Evolutionary conservation across 2,329 filamentous ascomycete species (phyloP).

Genomic region (Microdochium trichocladiopsis): DNA sequence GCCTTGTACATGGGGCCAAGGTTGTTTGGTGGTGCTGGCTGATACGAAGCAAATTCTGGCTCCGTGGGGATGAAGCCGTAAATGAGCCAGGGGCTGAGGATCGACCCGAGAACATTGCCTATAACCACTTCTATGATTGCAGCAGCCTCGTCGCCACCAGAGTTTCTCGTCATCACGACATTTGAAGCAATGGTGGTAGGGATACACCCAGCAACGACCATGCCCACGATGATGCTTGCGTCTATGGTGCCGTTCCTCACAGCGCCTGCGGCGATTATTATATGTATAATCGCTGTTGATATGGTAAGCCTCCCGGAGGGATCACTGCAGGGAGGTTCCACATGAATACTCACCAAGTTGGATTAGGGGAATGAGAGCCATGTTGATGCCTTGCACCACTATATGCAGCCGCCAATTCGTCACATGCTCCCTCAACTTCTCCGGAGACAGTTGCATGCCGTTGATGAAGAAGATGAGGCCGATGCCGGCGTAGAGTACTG

Average conservation of each 20-base stretch:
- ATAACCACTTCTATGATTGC: slow-evolving; percentile 63
- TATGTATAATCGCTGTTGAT: slow-evolving; percentile 34
- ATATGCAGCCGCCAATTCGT: slow-evolving; percentile 62
- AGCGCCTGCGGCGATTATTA: slow-evolving; percentile 37
- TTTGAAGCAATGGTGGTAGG: slow-evolving; percentile 69
- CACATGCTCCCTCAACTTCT: slow-evolving; percentile 53
- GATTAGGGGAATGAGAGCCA: slow-evolving; percentile 57
- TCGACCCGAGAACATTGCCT: slow-evolving; percentile 62
- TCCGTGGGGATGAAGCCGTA: slow-evolving; percentile 50
- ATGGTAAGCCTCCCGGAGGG: neutral
- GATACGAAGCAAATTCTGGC: slow-evolving; percentile 48
- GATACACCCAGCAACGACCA: slow-evolving; percentile 60
- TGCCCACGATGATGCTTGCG: slow-evolving; percentile 57
- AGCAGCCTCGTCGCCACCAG: slow-evolving; percentile 60
- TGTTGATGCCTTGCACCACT: slow-evolving; percentile 60
- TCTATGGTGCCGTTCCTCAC: slow-evolving; percentile 51
- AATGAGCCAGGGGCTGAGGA: slow-evolving; percentile 58
- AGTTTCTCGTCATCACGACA: slow-evolving; percentile 64
- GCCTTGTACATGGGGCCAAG: slow-evolving; percentile 56
- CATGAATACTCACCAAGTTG: slow-evolving; percentile 40
- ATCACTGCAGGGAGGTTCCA: neutral
- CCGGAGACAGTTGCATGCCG: slow-evolving; percentile 59
- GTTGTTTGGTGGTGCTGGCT: slow-evolving; percentile 42
- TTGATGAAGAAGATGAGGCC: slow-evolving; percentile 66
- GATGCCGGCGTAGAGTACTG: slow-evolving; percentile 62